Base-by-base conservation (phyloP, 2,329 filamentous ascomycete genomes). In the Dactylonectria estremocensis region DNA sequence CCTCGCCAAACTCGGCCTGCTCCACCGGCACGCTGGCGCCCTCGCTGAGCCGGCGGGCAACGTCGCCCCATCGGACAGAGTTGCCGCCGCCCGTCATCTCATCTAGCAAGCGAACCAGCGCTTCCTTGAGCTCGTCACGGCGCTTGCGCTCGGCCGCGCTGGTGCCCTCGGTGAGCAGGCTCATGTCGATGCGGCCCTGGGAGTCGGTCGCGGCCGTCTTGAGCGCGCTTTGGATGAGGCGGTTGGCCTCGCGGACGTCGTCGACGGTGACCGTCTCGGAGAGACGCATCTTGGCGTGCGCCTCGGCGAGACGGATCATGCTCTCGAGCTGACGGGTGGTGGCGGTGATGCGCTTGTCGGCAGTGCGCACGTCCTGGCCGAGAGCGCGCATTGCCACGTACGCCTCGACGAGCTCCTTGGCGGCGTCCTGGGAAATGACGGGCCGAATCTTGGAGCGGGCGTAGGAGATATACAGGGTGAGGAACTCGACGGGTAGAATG, bases 191-290 rank as follows among this genome's bases (percentile, higher is more conserved):
- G 64, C 97, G 87, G 62, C 96, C 96, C 74, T 97, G 88, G 0
- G 94, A 85, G 79, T 99, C 97, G 0, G 97, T 99, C n/a, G 96
- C 96, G 0, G 95, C 94, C 71, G 97, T 97, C 86, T 98, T 98
- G 77, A 99, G 90, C 1, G 97, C 96, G 1, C 91, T 93, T 77
- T 95, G 94, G 81, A 99, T 99, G 48, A 99, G 87, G 11, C 96
- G 92, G 53, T 97, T 94, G 0, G 96, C 95, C 83, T 99, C 96
- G 56, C 90, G 84, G 6, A 99, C 97, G 77, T 99, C 97, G 55
- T 89, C 88, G 31, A 88, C 89, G 0, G 93, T 95, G 48, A 99
- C 96, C 14, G 86, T 89, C 3, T 86, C 80, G 0, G 92, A 90
- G 5, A 99, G 89, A 4, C 96, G 93, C 97, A 99, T 99, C 82